These are phyloP conservation scores for Lasiosphaeriaceae sp. DNA, from an alignment of 495 filamentous ascomycete genomes.

Conservation along the genomic window DNA sequence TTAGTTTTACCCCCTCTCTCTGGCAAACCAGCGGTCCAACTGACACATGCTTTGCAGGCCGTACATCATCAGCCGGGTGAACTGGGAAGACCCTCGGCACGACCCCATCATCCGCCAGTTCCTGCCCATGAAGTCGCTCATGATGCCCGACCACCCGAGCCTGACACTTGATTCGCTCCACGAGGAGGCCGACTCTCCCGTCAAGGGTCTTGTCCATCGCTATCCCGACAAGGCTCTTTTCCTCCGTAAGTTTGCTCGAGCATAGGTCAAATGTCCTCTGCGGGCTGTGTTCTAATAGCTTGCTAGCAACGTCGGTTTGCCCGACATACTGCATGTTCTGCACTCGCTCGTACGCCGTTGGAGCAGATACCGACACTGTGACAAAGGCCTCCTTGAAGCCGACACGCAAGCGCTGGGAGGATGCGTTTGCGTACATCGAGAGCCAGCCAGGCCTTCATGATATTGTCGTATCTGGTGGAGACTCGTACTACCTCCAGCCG, in stretches of 20 bases:
- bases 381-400: conserved; percentile 46
- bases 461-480: conserved; percentile 57
- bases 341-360: conserved; percentile 56
- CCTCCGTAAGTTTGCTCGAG: conserved; percentile 40
- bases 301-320: conserved; percentile 49
- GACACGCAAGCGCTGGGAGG: conserved; percentile 37
- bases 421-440: conserved; percentile 49
- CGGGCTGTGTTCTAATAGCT: too few relatives aligned
- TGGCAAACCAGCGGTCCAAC: background rate
- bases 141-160: conserved; percentile 47
- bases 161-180: conserved; percentile 42
- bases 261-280: background rate
- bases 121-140: conserved; percentile 45
- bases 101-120: conserved; percentile 55
- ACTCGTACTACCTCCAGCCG: conserved; percentile 47
- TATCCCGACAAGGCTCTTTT: conserved; percentile 59
- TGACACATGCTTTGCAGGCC: conserved; percentile 37
- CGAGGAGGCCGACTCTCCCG: conserved; percentile 45
- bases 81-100: conserved; percentile 53
- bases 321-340: conserved; percentile 56
- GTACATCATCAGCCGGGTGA: conserved; percentile 48
- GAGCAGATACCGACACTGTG: conserved; percentile 45
- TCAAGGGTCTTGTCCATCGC: conserved; percentile 51
- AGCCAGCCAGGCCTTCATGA: conserved; percentile 44
- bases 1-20: conserved; percentile 18